Evolutionary conservation across 192 early-diverging fungal genomes (phyloP).

Genomic region (Dissophora ornata): DNA sequence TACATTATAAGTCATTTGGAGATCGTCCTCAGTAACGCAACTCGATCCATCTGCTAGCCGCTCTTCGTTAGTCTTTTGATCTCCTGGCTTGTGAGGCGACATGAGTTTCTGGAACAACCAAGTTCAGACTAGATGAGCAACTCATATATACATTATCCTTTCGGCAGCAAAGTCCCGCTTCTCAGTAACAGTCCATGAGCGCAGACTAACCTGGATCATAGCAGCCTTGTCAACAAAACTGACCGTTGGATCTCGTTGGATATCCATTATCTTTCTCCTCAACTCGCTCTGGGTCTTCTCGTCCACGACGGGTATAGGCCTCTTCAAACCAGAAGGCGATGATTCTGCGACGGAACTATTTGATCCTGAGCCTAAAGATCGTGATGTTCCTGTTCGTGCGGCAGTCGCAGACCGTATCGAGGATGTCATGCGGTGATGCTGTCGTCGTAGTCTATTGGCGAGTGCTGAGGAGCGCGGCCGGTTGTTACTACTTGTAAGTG

Average conservation of each 20-base stretch:
- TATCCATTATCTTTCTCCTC: conserved; percentile 73
- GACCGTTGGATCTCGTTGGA: conserved; percentile 66
- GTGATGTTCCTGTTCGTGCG: neutral
- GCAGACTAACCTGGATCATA: conserved; percentile 72
- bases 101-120: conserved; percentile 61
- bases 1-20: conserved; percentile 61
- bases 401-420: neutral
- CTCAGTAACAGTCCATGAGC: neutral
- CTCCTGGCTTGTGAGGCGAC: conserved; percentile 61
- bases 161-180: no score
- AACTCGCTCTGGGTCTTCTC: conserved; percentile 56
- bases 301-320: conserved; percentile 17
- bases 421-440: conserved; percentile 31
- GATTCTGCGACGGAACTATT: neutral
- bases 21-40: conserved; percentile 60
- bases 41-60: conserved; percentile 39
- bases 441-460: conserved; percentile 15
- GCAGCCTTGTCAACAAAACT: conserved; percentile 71
- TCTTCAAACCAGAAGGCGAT: neutral
- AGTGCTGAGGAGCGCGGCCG: conserved; percentile 7
- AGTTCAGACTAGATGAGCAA: no score
- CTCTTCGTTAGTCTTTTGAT: conserved; percentile 15
- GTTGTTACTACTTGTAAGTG: neutral
- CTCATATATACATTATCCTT: no score
- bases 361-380: neutral